Evolutionary conservation across 2,329 filamentous ascomycete genomes (phyloP).

Genomic region (Epichloe coenophiala): DNA sequence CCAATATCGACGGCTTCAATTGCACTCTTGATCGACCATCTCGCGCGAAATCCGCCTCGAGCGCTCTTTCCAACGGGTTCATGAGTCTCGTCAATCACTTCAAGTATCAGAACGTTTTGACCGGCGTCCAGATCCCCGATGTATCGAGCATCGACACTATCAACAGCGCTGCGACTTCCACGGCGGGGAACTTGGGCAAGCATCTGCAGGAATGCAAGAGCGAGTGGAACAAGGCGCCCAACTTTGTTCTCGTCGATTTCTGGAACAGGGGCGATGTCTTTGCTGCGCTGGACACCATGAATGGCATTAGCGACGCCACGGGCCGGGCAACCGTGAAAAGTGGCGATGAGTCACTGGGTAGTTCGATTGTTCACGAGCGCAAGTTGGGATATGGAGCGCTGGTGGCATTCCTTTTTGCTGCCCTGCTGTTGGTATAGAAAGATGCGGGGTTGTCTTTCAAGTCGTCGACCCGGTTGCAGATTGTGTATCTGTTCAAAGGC

Average conservation of each 20-base stretch:
- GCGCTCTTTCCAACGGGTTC: constrained; percentile 43
- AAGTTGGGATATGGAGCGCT: constrained; percentile 24
- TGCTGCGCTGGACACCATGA: constrained; percentile 53
- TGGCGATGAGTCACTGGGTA: constrained; percentile 7
- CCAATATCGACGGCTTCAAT: constrained; percentile 49
- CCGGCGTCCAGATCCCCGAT: constrained; percentile 47
- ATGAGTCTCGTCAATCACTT: constrained; percentile 75
- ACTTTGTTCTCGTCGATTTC: constrained; percentile 68
- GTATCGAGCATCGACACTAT: constrained; percentile 46
- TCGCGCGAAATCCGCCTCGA: constrained; percentile 29
- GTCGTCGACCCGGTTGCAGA: not conserved
- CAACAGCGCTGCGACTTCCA: constrained; percentile 45
- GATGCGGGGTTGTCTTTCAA: not conserved
- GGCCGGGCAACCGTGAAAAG: constrained; percentile 17
- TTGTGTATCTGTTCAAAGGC: constrained; percentile 1
- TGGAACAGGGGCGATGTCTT: constrained; percentile 61
- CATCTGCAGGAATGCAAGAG: constrained; percentile 39
- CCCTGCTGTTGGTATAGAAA: constrained; percentile 22
- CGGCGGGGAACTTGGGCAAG: constrained; percentile 38
- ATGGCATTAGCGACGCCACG: constrained; percentile 32
- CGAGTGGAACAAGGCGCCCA: constrained; percentile 51
- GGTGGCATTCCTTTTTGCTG: constrained; percentile 29
- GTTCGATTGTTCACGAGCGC: constrained; percentile 5
- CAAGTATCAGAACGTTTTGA: constrained; percentile 43
- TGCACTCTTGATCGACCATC: constrained; percentile 57